phyloP scores from a whole-genome alignment of 306 rosid genomes.

The Malus sieversii region DNA sequence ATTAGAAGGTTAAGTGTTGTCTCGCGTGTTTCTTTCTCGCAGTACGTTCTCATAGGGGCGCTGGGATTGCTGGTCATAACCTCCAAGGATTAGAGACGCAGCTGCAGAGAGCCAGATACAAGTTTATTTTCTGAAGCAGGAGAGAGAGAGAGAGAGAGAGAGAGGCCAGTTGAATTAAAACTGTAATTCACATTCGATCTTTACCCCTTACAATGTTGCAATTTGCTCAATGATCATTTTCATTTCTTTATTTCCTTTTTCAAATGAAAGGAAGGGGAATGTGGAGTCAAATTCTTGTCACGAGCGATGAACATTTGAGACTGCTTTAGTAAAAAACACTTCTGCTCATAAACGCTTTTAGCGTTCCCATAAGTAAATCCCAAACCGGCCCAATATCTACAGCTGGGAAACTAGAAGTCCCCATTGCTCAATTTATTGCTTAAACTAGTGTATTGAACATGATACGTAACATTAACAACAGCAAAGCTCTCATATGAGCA shows the following conservation, averaged over 20 bases:
- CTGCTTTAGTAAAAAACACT: background rate
- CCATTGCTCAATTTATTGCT: background rate
- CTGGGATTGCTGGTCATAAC: conserved; percentile 37
- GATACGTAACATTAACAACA: background rate
- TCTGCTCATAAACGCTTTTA: background rate
- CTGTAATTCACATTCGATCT: background rate
- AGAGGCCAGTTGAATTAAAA: background rate
- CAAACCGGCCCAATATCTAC: background rate
- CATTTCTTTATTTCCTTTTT: no score
- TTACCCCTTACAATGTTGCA: background rate
- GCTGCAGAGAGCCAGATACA: background rate
- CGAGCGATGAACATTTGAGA: background rate
- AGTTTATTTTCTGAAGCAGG: background rate
- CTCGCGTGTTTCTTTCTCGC: conserved; percentile 6
- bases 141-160: background rate
- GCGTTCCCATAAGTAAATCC: background rate
- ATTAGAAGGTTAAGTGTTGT: background rate
- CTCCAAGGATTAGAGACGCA: conserved; percentile 22
- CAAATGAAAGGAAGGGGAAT: no score
- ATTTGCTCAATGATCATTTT: no score
- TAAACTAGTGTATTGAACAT: background rate
- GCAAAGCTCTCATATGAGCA: background rate
- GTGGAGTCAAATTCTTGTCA: background rate
- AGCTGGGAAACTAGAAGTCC: background rate
- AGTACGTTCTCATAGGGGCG: conserved; percentile 43